These are phyloP conservation scores for Daldinia sp. DNA, from an alignment of 2,329 filamentous ascomycete species.

Conservation along the genomic window DNA sequence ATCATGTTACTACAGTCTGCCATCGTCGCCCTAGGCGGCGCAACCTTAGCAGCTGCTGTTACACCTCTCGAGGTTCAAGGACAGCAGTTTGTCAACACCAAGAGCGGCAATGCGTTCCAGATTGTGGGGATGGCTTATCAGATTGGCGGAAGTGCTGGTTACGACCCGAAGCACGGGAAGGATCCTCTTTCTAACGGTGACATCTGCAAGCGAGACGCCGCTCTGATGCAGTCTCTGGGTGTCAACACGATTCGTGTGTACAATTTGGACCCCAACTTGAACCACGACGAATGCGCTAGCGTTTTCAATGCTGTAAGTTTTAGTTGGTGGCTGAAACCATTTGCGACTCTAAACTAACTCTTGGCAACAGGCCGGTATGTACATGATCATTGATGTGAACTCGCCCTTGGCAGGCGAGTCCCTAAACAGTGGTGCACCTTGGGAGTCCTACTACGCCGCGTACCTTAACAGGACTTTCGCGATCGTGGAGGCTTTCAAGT, in stretches of 20 bases:
- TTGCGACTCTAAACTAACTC: slow-evolving; percentile 14
- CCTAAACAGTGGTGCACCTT: slow-evolving; percentile 66
- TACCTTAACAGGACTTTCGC: slow-evolving; percentile 77
- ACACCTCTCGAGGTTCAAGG: slow-evolving; percentile 68
- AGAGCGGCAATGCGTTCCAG: slow-evolving; percentile 71
- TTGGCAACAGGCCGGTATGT: slow-evolving; percentile 65
- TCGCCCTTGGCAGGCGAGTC: slow-evolving; percentile 71
- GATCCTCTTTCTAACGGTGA: slow-evolving; percentile 71
- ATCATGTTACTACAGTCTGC: slow-evolving; percentile 56
- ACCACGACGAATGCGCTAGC: slow-evolving; percentile 75
- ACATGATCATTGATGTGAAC: slow-evolving; percentile 77
- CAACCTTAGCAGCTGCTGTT: slow-evolving; percentile 67
- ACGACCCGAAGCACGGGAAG: slow-evolving; percentile 64
- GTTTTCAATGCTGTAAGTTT: slow-evolving; percentile 72
- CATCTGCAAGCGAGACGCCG: slow-evolving; percentile 72
- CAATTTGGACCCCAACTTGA: slow-evolving; percentile 73
- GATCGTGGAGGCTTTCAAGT: slow-evolving; percentile 74
- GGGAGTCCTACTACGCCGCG: slow-evolving; percentile 68
- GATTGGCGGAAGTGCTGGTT: slow-evolving; percentile 73
- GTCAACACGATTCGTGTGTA: slow-evolving; percentile 78
- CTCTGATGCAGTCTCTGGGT: slow-evolving; percentile 73
- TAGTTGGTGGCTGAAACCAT: background rate
- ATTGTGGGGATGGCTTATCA: slow-evolving; percentile 77
- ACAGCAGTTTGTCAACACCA: slow-evolving; percentile 70
- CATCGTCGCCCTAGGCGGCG: slow-evolving; percentile 66